These are phyloP conservation scores for Exidia glandulosa DNA, from an alignment of 768 basidiomycete species.

Conservation along the genomic window DNA sequence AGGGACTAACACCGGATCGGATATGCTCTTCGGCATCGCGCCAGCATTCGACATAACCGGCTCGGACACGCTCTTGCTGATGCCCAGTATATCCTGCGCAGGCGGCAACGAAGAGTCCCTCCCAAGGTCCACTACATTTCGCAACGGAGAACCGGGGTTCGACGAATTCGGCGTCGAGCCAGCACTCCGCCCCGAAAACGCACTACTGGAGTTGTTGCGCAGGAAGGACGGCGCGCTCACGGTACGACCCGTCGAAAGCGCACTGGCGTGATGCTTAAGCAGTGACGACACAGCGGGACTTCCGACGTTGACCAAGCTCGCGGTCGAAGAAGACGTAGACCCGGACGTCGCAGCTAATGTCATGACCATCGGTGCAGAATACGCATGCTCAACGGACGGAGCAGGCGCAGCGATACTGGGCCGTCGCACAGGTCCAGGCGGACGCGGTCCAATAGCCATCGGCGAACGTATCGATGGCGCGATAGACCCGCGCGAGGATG, in stretches of 20 bases:
- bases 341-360: neutral
- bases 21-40: no score
- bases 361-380: neutral
- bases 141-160: neutral
- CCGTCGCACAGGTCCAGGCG: neutral
- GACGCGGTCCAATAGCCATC: neutral
- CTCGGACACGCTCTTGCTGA: neutral
- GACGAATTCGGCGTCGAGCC: neutral
- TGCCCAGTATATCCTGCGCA: no score
- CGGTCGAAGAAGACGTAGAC: neutral
- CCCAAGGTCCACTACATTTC: neutral
- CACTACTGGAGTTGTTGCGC: no score
- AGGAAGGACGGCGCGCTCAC: no score
- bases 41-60: neutral
- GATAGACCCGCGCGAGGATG: neutral
- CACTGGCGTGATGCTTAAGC: neutral
- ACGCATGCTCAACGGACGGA: neutral
- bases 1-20: neutral
- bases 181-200: neutral
- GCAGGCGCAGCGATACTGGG: neutral
- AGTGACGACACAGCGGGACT: neutral
- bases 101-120: no score
- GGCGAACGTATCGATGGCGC: neutral
- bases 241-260: neutral
- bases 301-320: neutral